Conservation (phyloP, 2,329 filamentous ascomycete species). For the Zymoseptoria pseudotritici region DNA sequence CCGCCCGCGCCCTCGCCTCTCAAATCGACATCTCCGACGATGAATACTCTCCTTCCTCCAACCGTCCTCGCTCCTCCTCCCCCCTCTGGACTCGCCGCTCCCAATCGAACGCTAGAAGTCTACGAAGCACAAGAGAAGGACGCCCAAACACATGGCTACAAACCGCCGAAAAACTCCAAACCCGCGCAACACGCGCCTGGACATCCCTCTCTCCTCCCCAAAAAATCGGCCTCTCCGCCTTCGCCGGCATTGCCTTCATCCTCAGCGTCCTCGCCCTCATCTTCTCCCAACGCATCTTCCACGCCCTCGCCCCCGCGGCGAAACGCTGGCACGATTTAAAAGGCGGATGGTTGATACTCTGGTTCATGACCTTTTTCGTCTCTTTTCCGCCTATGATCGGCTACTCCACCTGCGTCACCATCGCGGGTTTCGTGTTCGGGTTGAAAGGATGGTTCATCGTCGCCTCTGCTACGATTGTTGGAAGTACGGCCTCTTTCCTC, state of each 20-base stretch:
- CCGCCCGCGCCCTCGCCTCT: conserved; percentile 47
- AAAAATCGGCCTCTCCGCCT: conserved; percentile 50
- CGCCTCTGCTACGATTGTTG: conserved; percentile 67
- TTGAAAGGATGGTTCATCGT: conserved; percentile 79
- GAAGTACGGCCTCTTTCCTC: conserved; percentile 72
- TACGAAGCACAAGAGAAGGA: neutral
- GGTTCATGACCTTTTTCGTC: conserved; percentile 64
- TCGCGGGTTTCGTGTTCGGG: conserved; percentile 64
- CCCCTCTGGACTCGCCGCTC: neutral
- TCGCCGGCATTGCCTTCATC: conserved; percentile 44
- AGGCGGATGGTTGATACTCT: conserved; percentile 68
- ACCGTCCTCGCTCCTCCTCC: conserved; percentile 31
- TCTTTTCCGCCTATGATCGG: conserved; percentile 84
- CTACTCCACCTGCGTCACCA: conserved; percentile 69
- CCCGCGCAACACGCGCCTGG: conserved; percentile 45
- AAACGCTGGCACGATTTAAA: conserved; percentile 66
- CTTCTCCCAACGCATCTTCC: conserved; percentile 75
- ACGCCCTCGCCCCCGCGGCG: conserved; percentile 63
- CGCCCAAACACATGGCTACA: conserved; percentile 27
- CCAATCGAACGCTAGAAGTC: neutral
- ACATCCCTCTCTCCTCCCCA: conserved; percentile 53
- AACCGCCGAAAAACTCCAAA: conserved; percentile 39
- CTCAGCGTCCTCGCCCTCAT: conserved; percentile 62
- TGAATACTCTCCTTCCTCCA: conserved; percentile 20
- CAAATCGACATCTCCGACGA: conserved; percentile 36